Percentiles rank a stretch among this genome's conserved stretches.
These are phyloP conservation scores for Euphorbia schlechtendalii DNA, from an alignment of 441 rosid genomes.

Conservation along the genomic window DNA sequence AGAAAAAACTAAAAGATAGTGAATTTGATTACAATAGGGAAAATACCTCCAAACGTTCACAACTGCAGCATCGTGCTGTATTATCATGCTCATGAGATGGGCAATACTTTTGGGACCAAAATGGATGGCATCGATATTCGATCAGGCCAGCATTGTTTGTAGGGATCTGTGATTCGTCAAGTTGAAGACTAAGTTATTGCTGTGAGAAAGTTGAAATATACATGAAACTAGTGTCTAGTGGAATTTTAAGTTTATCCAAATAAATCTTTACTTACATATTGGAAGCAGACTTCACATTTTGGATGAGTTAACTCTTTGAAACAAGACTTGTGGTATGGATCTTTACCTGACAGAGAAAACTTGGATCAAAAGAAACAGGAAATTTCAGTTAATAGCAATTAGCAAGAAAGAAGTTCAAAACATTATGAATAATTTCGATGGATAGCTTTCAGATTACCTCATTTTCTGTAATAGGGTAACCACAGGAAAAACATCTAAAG, in stretches of 20 bases:
- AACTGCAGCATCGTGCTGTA: slow-evolving; percentile 87
- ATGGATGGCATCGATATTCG: slow-evolving; percentile 91
- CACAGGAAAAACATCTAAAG: slow-evolving; percentile 62
- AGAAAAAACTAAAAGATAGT: no score
- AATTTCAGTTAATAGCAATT: slow-evolving; percentile 17
- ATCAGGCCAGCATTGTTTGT: slow-evolving; percentile 76
- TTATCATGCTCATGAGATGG: slow-evolving; percentile 78
- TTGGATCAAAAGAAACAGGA: slow-evolving; percentile 44
- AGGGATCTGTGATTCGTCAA: slow-evolving; percentile 51
- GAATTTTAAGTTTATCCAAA: no score
- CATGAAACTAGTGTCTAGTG: neutral
- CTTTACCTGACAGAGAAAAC: slow-evolving; percentile 71
- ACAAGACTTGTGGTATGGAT: slow-evolving; percentile 81
- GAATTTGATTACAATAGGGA: slow-evolving; percentile 3
- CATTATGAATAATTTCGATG: neutral
- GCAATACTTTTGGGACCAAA: slow-evolving; percentile 91
- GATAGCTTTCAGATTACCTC: slow-evolving; percentile 40
- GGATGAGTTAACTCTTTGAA: slow-evolving; percentile 87
- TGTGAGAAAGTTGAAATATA: neutral
- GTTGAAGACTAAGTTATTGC: neutral
- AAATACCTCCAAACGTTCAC: slow-evolving; percentile 86
- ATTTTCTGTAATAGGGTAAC: slow-evolving; percentile 61
- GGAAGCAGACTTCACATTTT: slow-evolving; percentile 85
- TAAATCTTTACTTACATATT: slow-evolving; percentile 54
- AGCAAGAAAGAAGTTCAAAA: neutral